phyloP scores from a whole-genome alignment of 2,329 filamentous ascomycete species.

The Diaporthe velutina region DNA sequence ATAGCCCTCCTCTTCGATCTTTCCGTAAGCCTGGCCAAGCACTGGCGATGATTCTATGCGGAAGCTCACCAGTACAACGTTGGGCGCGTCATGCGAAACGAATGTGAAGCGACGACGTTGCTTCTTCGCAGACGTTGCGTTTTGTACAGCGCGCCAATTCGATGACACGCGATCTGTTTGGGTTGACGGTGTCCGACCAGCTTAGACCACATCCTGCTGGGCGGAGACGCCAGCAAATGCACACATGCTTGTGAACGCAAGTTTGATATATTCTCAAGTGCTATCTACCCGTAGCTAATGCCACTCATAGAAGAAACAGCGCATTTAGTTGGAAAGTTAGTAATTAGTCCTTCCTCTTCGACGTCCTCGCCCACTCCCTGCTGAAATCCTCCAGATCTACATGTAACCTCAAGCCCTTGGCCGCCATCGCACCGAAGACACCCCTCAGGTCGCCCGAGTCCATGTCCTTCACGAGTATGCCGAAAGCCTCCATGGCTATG shows the following conservation, averaged over 20 bases:
- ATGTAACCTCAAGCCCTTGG: constrained; percentile 64
- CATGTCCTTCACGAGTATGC: constrained; percentile 58
- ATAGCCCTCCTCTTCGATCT: background rate
- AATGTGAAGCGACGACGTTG: too few species aligned
- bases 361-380: constrained; percentile 47
- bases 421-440: constrained; percentile 60
- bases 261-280: too few species aligned
- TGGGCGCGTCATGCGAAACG: too few species aligned
- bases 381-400: constrained; percentile 65
- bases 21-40: background rate
- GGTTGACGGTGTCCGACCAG: too few species aligned
- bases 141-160: too few species aligned
- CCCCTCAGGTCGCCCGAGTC: constrained; percentile 62
- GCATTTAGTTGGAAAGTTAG: background rate
- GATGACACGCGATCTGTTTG: too few species aligned
- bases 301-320: background rate
- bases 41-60: too few species aligned
- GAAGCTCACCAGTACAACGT: too few species aligned
- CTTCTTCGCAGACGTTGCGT: too few species aligned
- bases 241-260: too few species aligned
- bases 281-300: background rate
- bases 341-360: background rate
- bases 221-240: too few species aligned
- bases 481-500: constrained; percentile 65
- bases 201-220: too few species aligned